Percentiles rank a stretch among this genome's conserved stretches.
phyloP scores from a whole-genome alignment of 164 flowering plant genomes.

The Tinospora cordifolia region DNA sequence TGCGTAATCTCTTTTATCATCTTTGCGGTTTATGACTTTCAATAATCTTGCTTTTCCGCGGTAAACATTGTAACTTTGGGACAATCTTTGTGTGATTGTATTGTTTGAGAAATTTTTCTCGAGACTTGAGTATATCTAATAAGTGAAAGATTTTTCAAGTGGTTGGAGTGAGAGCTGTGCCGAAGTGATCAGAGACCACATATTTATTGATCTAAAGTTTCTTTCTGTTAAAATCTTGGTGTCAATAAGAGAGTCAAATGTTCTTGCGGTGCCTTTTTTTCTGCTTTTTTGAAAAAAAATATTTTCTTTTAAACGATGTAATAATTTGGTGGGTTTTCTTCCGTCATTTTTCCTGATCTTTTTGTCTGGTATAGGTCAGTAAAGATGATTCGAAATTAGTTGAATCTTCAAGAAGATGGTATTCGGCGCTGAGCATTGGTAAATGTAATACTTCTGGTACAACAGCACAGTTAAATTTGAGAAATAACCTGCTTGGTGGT shows the following conservation, averaged over 20 bases:
- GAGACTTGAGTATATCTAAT: neutral
- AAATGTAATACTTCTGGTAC: slow-evolving; percentile 7
- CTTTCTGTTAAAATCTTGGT: neutral
- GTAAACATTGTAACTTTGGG: too few relatives aligned
- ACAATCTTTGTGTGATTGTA: neutral
- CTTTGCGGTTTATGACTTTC: neutral
- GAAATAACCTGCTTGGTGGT: slow-evolving; percentile 26
- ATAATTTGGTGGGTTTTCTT: neutral
- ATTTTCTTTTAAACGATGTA: neutral
- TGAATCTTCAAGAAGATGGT: slow-evolving; percentile 29
- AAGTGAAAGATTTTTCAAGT: neutral
- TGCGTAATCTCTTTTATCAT: neutral
- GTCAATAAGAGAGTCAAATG: neutral
- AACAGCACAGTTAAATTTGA: slow-evolving; percentile 19
- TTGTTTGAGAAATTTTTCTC: neutral
- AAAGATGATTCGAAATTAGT: slow-evolving; percentile 24
- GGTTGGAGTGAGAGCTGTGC: neutral
- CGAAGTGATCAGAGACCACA: neutral
- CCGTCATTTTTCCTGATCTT: neutral
- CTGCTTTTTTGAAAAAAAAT: neutral
- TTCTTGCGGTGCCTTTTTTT: neutral
- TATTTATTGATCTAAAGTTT: neutral
- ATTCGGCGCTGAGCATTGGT: slow-evolving; percentile 36
- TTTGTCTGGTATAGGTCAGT: slow-evolving; percentile 23
- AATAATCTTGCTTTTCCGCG: neutral